Conservation (phyloP, 2,329 filamentous ascomycete genomes). For the Zasmidium angulare region DNA sequence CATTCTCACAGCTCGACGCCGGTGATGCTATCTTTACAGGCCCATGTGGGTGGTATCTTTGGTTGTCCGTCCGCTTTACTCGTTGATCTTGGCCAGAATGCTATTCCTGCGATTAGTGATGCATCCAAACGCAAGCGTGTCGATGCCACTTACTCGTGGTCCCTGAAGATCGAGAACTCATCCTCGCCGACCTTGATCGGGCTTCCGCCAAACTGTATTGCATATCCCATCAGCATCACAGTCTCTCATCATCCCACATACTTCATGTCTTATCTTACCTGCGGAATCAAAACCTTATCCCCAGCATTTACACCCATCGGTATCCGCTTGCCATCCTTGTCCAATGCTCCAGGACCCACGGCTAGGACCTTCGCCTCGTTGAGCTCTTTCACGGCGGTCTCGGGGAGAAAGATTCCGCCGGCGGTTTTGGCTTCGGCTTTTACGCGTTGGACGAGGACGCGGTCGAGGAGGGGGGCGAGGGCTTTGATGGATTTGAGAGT, state of each 20-base stretch:
- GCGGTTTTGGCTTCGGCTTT: constrained; percentile 97
- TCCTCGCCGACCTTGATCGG: constrained; percentile 97
- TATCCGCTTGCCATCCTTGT: constrained; percentile 86
- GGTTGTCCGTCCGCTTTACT: constrained; percentile 61
- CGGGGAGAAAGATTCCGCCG: constrained; percentile 94
- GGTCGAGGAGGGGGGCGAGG: constrained; percentile 94
- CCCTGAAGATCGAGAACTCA: constrained; percentile 92
- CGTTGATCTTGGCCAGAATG: constrained; percentile 98
- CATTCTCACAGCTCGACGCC: constrained; percentile 1
- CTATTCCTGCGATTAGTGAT: constrained; percentile 48
- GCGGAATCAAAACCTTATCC: constrained; percentile 93
- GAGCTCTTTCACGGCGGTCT: constrained; percentile 95
- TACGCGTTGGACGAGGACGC: constrained; percentile 94
- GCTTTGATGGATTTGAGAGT: constrained; percentile 93
- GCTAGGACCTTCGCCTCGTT: constrained; percentile 97
- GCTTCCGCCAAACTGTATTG: constrained; percentile 80
- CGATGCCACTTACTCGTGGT: constrained; percentile 81
- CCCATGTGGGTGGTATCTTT: constrained; percentile 20
- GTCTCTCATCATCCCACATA: not conserved
- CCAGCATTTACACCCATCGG: constrained; percentile 78
- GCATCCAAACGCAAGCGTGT: not conserved
- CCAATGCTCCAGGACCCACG: constrained; percentile 83
- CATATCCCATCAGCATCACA: constrained; percentile 3
- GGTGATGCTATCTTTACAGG: constrained; percentile 29
- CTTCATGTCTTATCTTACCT: constrained; percentile 57